Conservation (phyloP, 129 eudicot genomes). For the Artemisia annua region DNA sequence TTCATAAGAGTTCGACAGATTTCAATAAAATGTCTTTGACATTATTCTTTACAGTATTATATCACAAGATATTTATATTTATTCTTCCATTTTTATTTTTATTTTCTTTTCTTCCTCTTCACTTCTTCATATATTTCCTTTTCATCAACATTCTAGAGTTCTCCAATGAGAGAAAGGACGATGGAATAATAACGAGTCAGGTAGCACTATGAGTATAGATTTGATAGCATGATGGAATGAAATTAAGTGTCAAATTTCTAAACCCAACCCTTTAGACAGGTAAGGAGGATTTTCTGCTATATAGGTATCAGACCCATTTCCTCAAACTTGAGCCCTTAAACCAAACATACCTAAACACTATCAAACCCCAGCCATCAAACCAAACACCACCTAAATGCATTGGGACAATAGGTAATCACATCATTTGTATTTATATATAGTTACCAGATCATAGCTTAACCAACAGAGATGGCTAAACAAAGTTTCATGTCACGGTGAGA, state of each 20-base stretch:
- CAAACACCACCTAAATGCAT: background rate
- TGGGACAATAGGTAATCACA: background rate
- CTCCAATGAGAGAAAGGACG: too few species aligned
- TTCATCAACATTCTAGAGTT: background rate
- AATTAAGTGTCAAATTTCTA: background rate
- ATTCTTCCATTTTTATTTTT: background rate
- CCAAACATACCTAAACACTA: background rate
- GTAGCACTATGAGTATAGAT: background rate
- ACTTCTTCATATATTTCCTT: conserved; percentile 2
- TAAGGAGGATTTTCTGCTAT: background rate
- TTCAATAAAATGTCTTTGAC: background rate
- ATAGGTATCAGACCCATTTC: background rate
- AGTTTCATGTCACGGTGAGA: background rate
- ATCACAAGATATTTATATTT: background rate
- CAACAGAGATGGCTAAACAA: conserved; percentile 15
- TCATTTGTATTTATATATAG: conserved; percentile 12
- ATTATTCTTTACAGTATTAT: too few species aligned
- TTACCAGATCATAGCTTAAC: conserved; percentile 12
- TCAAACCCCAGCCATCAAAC: background rate
- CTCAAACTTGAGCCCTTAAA: background rate
- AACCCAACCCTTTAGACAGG: background rate
- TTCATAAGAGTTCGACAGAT: background rate
- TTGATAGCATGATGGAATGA: background rate
- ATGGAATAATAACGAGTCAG: background rate
- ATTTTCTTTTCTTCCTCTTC: conserved; percentile 1